phyloP scores from a whole-genome alignment of 2,329 filamentous ascomycete species.

The Colletotrichum falcatum region DNA sequence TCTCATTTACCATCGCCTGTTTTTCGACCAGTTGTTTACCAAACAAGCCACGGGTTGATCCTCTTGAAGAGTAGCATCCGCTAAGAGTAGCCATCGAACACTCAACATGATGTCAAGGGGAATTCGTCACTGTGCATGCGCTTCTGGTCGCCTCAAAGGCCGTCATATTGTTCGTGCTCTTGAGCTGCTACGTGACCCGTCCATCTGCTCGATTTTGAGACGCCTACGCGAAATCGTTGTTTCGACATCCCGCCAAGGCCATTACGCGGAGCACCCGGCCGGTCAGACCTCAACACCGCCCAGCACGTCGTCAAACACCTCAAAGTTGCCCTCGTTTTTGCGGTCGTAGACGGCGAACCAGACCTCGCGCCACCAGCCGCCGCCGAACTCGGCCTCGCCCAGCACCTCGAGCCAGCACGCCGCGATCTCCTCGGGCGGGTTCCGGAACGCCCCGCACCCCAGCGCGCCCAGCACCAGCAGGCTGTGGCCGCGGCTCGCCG shows the following conservation, averaged over 20 bases:
- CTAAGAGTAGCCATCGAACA: too few relatives aligned
- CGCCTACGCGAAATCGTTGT: neutral
- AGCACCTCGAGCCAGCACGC: conserved; percentile 72
- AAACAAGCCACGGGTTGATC: too few relatives aligned
- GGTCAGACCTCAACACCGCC: conserved; percentile 50
- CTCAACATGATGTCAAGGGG: neutral
- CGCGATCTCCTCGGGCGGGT: conserved; percentile 73
- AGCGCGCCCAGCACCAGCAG: conserved; percentile 75
- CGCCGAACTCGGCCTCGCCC: conserved; percentile 68
- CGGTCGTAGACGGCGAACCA: conserved; percentile 72
- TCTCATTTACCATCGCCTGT: too few relatives aligned
- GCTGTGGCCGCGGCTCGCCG: conserved; percentile 66
- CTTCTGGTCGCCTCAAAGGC: neutral
- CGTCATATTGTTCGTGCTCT: neutral
- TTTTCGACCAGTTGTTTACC: too few relatives aligned
- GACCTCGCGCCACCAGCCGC: conserved; percentile 73
- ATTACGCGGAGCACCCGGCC: neutral
- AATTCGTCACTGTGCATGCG: neutral
- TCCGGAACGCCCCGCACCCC: conserved; percentile 75
- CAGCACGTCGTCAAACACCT: conserved; percentile 60
- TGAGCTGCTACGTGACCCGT: neutral
- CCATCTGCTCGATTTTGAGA: neutral
- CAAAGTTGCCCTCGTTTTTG: conserved; percentile 61
- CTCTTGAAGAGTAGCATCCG: too few relatives aligned
- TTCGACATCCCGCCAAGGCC: too few relatives aligned